Evolutionary conservation across 2,329 filamentous ascomycete genomes (phyloP).

Genomic region (Tolypocladium guangdongense): DNA sequence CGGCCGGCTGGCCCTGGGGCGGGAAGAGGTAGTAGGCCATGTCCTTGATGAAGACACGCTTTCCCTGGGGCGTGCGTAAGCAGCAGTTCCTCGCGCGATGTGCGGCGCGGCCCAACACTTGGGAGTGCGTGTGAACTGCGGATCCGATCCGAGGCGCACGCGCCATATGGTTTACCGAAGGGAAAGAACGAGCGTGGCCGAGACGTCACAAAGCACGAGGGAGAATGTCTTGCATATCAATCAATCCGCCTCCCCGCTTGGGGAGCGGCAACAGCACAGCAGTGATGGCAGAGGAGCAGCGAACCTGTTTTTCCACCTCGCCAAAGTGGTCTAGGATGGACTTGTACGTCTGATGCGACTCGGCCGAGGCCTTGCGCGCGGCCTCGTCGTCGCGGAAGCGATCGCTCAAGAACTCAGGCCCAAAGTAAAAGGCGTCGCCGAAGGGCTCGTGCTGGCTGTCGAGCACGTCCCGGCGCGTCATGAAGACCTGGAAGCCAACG

Average conservation of each 20-base stretch:
- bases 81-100: neutral
- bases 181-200: neutral
- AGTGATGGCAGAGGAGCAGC: slow-evolving; percentile 14
- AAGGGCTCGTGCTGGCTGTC: slow-evolving; percentile 91
- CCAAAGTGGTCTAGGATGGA: slow-evolving; percentile 70
- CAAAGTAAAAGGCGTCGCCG: slow-evolving; percentile 92
- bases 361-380: slow-evolving; percentile 50
- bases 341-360: slow-evolving; percentile 58
- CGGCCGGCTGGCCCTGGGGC: slow-evolving; percentile 54
- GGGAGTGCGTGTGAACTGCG: neutral
- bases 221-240: neutral
- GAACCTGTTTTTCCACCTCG: slow-evolving; percentile 62
- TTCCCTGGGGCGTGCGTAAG: slow-evolving; percentile 47
- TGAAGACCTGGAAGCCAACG: slow-evolving; percentile 63
- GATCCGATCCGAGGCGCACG: neutral
- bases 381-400: slow-evolving; percentile 63
- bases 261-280: slow-evolving; percentile 5
- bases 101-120: neutral
- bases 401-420: slow-evolving; percentile 73
- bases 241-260: slow-evolving; percentile 1
- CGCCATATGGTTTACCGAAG: neutral
- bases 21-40: slow-evolving; percentile 89
- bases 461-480: slow-evolving; percentile 77
- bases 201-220: neutral
- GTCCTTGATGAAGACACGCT: slow-evolving; percentile 95